Conservation (phyloP, 2,329 filamentous ascomycete species). For the Daldinia sp. region DNA sequence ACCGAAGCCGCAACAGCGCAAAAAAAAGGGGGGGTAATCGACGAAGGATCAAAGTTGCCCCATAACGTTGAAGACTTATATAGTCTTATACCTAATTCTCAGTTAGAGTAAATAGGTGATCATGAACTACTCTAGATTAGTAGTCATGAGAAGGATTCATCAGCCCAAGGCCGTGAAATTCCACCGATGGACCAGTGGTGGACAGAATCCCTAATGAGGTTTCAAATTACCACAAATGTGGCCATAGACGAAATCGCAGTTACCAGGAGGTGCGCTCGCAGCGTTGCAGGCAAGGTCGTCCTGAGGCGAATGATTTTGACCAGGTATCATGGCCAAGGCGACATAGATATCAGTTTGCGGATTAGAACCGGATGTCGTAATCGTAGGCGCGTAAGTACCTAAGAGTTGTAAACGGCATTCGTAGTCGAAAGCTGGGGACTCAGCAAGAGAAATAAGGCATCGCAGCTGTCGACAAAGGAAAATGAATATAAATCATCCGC, state of each 20-base stretch:
- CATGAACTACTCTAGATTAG: not conserved
- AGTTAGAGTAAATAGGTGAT: not conserved
- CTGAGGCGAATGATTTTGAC: not conserved
- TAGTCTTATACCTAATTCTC: not conserved
- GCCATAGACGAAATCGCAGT: not conserved
- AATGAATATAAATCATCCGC: too few species aligned
- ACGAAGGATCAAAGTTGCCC: not conserved
- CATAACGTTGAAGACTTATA: not conserved
- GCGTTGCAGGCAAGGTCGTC: not conserved
- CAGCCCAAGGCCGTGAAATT: not conserved
- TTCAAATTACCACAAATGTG: not conserved
- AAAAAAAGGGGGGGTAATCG: not conserved
- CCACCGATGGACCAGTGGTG: not conserved
- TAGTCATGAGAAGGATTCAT: not conserved
- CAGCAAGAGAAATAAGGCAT: not conserved
- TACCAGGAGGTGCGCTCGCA: not conserved
- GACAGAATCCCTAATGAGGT: not conserved
- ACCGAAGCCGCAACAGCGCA: not conserved
- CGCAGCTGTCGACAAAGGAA: not conserved
- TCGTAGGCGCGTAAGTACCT: not conserved
- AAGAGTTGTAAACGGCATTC: not conserved
- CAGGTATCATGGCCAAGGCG: not conserved
- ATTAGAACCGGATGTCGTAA: not conserved
- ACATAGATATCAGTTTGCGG: not conserved
- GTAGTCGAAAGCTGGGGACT: not conserved